phyloP scores from a whole-genome alignment of 805 yeast species.

The Lipomyces kockii region DNA sequence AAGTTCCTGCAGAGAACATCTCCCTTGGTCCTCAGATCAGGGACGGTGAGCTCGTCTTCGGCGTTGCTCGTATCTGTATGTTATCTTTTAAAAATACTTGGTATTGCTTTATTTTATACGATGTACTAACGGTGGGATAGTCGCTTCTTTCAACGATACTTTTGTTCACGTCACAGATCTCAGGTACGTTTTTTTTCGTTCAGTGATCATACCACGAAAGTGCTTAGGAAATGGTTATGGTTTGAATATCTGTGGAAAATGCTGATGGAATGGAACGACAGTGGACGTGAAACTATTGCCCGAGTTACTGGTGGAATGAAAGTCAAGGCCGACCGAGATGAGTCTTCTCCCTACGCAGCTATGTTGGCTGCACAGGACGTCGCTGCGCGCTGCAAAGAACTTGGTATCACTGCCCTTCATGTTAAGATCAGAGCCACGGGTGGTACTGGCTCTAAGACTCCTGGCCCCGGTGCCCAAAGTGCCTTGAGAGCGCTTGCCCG shows the following conservation, averaged over 20 bases:
- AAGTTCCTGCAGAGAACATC: conserved; percentile 48
- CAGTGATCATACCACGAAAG: not conserved
- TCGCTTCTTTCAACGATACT: conserved; percentile 99
- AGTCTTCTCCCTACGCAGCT: conserved; percentile 99
- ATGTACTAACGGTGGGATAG: conserved; percentile 11
- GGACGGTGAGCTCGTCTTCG: conserved; percentile 98
- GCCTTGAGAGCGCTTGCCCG: conserved; percentile 98
- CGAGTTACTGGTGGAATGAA: conserved; percentile 99
- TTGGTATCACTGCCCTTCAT: conserved; percentile 99
- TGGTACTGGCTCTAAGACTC: conserved; percentile 99
- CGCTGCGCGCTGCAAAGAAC: conserved; percentile 98
- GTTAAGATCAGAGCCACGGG: conserved; percentile 99
- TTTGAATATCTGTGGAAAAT: not conserved
- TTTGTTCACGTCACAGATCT: conserved; percentile 99
- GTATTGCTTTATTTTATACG: not conserved
- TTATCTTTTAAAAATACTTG: not conserved
- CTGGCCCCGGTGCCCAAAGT: conserved; percentile 92
- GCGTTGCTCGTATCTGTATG: conserved; percentile 96
- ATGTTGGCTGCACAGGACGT: conserved; percentile 99
- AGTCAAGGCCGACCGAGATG: conserved; percentile 99
- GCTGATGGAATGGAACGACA: conserved; percentile 39
- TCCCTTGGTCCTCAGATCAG: conserved; percentile 83
- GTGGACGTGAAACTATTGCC: conserved; percentile 99
- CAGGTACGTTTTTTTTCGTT: conserved; percentile 29
- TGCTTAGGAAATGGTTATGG: not conserved